Conservation (phyloP, 306 rosid species). For the Abrus precatorius region DNA sequence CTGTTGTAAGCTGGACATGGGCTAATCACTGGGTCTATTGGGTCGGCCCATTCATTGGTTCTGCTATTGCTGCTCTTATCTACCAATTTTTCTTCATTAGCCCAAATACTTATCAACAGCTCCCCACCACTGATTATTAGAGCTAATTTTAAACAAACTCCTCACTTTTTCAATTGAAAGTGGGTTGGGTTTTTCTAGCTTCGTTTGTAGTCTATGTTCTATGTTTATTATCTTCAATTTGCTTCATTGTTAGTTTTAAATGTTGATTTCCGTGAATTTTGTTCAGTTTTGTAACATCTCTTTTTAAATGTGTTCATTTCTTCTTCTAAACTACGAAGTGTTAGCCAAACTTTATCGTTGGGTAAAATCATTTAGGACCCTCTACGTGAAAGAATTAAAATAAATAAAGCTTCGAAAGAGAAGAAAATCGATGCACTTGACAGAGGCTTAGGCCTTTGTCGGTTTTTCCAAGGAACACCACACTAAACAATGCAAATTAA, state of each 20-base stretch:
- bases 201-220: conserved; percentile 1
- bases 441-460: not conserved
- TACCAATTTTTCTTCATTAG: conserved; percentile 64
- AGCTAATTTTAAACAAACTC: not conserved
- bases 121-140: conserved; percentile 63
- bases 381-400: no score
- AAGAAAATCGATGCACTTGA: not conserved
- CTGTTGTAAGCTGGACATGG: conserved; percentile 79
- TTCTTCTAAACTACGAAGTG: not conserved
- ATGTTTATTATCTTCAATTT: conserved; percentile 29
- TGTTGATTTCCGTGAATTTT: conserved; percentile 36
- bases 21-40: conserved; percentile 79
- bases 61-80: conserved; percentile 65
- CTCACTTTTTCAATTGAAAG: conserved; percentile 17
- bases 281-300: no score
- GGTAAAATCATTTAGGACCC: not conserved
- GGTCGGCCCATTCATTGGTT: conserved; percentile 73
- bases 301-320: no score
- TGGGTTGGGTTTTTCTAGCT: conserved; percentile 31
- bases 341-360: not conserved
- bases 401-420: not conserved
- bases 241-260: conserved; percentile 34
- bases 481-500: no score
- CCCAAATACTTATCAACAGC: conserved; percentile 62
- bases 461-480: no score